These are phyloP conservation scores for Selenicereus undatus DNA, from an alignment of 148 eudicot species.

Conservation along the genomic window DNA sequence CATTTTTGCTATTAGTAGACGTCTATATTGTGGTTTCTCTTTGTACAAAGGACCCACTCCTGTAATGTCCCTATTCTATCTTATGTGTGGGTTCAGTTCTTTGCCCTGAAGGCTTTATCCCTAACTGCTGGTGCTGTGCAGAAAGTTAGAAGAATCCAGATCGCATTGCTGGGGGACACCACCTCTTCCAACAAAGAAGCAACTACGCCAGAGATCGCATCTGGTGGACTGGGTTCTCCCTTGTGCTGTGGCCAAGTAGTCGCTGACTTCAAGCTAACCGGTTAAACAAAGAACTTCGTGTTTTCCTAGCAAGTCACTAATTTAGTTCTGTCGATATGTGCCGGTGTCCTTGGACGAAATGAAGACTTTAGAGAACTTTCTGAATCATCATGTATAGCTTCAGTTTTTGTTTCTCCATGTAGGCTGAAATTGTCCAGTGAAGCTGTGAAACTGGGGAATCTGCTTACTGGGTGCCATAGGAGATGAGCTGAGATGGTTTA, in stretches of 20 bases:
- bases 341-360: not conserved
- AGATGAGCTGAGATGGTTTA: not conserved
- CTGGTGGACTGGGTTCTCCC: slow-evolving; percentile 52
- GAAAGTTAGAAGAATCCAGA: slow-evolving; percentile 38
- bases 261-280: not conserved
- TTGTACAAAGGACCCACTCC: not conserved
- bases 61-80: not conserved
- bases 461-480: not conserved
- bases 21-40: not conserved
- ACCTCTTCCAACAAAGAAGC: slow-evolving; percentile 51
- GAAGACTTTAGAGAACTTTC: not conserved
- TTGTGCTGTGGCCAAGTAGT: slow-evolving; percentile 49
- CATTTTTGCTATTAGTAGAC: too few relatives aligned
- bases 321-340: not conserved
- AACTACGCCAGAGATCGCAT: slow-evolving; percentile 41
- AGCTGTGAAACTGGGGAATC: slow-evolving; percentile 14
- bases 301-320: not conserved
- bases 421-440: slow-evolving; percentile 9
- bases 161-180: slow-evolving; percentile 66
- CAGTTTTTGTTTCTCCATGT: slow-evolving; percentile 10
- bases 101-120: too few relatives aligned
- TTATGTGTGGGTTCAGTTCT: too few relatives aligned
- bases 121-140: slow-evolving; percentile 17
- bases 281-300: not conserved
- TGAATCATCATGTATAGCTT: slow-evolving; percentile 5